Evolutionary conservation across 1,284 basidiomycete species (phyloP), one percentile per base, ranked within the genome.

Genomic region (Quambalaria eucalypti): DNA sequence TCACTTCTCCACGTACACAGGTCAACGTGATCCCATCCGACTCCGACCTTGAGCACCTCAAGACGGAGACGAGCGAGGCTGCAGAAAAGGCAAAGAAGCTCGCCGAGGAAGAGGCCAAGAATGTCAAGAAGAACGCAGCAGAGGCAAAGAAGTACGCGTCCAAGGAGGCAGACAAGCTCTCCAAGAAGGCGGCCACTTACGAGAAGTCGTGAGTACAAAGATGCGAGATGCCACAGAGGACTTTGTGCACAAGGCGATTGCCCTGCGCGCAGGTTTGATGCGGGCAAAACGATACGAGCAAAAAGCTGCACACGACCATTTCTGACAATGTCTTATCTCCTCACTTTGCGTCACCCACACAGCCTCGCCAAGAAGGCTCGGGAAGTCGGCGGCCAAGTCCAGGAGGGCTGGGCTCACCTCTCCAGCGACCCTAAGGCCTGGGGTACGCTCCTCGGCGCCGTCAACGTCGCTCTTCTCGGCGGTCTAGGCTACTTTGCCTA

Each of bases 401-500:
- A 46, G 25, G 42, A 46, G 25, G 42, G 42, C 19, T 69, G 68
- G 68, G 49, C 62, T 46, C 48, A 57, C 36, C 72, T 74, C 59
- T 67, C 65, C 28, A 52, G 48, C 57, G 64, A 72, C 48, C 71
- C 71, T 50, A 64, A 66, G 58, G 65, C 65, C 57, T 74, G 73
- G 73, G 61, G 57, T 42, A 59, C 71, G 28, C 57, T 69, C 2
- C 68, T 74, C 28, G 67, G 66, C 47, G 66, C 62, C 49, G 61
- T 69, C 56, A 73, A 74, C 59, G 64, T 63, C 19, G 69, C 64
- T 7, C 39, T 73, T 4, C 61, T 74, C 21, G 71, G 67, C 40
- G 69, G 71, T 28, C 50, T 71, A 33, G 71, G 73, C 28, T 50
- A 69, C 55, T 70, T 64, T 52, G 73, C 66, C 12, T 74, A 73